These are phyloP conservation scores for Carnegiea gigantea DNA, from an alignment of 179 eudicot species.

Conservation along the genomic window DNA sequence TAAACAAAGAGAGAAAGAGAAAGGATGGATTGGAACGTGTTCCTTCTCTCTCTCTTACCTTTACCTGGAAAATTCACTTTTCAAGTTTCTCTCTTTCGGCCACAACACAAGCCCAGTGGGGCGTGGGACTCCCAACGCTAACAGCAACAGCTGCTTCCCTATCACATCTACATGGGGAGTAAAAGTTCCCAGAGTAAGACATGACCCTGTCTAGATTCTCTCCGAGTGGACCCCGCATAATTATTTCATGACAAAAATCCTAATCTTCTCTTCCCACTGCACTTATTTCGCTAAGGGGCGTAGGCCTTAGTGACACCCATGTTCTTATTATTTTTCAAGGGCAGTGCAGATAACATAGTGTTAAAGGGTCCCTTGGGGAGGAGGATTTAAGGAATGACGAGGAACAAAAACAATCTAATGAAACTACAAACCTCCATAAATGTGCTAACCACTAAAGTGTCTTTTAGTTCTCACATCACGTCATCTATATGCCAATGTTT, in stretches of 20 bases:
- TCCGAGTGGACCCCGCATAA: slow-evolving; percentile 10
- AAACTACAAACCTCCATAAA: neutral
- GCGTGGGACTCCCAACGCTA: slow-evolving; percentile 36
- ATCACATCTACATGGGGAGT: slow-evolving; percentile 20
- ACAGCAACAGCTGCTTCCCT: slow-evolving; percentile 37
- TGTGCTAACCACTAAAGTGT: neutral
- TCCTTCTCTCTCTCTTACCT: slow-evolving; percentile 24
- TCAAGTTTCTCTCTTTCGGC: slow-evolving; percentile 35
- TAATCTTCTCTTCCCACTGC: neutral
- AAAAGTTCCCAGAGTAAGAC: slow-evolving; percentile 22
- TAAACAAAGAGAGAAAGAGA: slow-evolving; percentile 32
- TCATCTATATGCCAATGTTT: neutral
- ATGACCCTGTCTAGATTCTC: slow-evolving; percentile 33
- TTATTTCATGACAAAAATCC: slow-evolving; percentile 7
- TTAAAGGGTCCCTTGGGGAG: neutral
- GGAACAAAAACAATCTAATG: neutral
- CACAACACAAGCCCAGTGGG: slow-evolving; percentile 30
- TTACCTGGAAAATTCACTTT: slow-evolving; percentile 27
- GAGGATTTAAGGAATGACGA: neutral
- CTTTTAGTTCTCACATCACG: neutral
- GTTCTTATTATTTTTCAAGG: neutral
- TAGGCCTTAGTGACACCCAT: slow-evolving; percentile 1
- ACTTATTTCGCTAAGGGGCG: neutral
- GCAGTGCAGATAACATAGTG: neutral
- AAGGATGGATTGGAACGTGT: slow-evolving; percentile 29